Evolutionary conservation across 2,329 filamentous ascomycete genomes (phyloP).

Genomic region (Akanthomyces dipterigenus): DNA sequence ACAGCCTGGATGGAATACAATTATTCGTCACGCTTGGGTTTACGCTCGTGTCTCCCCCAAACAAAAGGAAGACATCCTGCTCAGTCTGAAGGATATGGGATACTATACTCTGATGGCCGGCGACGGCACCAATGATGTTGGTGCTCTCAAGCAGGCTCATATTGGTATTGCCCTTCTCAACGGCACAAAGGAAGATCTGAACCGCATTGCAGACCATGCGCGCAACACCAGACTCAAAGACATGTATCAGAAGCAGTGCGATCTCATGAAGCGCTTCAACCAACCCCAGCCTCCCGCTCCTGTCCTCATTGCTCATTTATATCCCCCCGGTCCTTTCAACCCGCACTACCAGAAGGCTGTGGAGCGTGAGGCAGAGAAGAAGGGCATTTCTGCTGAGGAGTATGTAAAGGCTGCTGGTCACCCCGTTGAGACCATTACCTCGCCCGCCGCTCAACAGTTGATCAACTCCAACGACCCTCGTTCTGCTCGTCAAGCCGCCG

Average conservation of each 20-base stretch:
- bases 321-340: conserved; percentile 82
- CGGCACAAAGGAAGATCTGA: conserved; percentile 84
- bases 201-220: conserved; percentile 85
- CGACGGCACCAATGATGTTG: conserved; percentile 97
- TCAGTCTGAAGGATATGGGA: conserved; percentile 90
- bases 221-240: conserved; percentile 98
- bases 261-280: conserved; percentile 91
- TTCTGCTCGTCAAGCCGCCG: conserved; percentile 48
- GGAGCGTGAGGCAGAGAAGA: conserved; percentile 74
- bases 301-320: conserved; percentile 86
- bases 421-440: conserved; percentile 56
- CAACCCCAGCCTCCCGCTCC: conserved; percentile 89
- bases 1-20: conserved; percentile 65
- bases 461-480: conserved; percentile 31
- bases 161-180: conserved; percentile 95
- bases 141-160: conserved; percentile 94
- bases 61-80: conserved; percentile 97
- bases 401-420: conserved; percentile 47
- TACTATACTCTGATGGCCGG: conserved; percentile 99
- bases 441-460: conserved; percentile 56
- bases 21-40: conserved; percentile 90
- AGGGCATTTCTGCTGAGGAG: conserved; percentile 59
- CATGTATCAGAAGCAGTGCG: conserved; percentile 91
- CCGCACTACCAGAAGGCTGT: conserved; percentile 93
- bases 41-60: conserved; percentile 97